Evolutionary conservation across 2,329 filamentous ascomycete genomes (phyloP).

Genomic region (Pseudogymnoascus sp.): DNA sequence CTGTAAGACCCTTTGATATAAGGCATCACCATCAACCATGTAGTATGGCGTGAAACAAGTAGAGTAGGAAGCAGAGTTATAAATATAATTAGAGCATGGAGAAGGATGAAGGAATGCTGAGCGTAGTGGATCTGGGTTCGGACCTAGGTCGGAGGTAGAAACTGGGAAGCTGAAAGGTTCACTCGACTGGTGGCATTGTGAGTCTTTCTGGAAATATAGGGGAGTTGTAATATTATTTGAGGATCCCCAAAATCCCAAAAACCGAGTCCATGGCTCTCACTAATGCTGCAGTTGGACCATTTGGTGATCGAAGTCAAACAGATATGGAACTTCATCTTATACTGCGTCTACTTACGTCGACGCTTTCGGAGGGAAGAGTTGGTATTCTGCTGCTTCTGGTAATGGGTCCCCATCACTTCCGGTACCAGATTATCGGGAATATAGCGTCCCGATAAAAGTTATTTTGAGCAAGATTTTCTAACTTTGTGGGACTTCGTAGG

Average conservation of each 20-base stretch:
- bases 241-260: constrained; percentile 3
- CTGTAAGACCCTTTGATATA: constrained; percentile 1
- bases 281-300: not conserved
- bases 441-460: not conserved
- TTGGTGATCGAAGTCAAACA: not conserved
- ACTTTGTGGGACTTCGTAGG: not conserved
- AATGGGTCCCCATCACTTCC: not conserved
- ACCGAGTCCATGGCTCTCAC: constrained; percentile 7
- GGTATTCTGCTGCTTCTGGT: constrained; percentile 3
- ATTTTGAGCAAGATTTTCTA: not conserved
- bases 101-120: not conserved
- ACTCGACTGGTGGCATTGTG: not conserved
- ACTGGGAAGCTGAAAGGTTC: not conserved
- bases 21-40: not conserved
- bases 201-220: not conserved
- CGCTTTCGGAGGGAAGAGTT: not conserved
- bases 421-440: not conserved
- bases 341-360: not conserved
- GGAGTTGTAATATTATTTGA: constrained; percentile 4
- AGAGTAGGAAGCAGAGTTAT: not conserved
- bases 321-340: constrained; percentile 6
- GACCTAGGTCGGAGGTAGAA: not conserved
- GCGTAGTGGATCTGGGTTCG: not conserved
- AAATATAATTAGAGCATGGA: not conserved
- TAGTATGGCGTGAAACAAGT: constrained; percentile 6